Evolutionary conservation across 345 rosid species (phyloP).

Genomic region (Psidium friedrichsthalianum): DNA sequence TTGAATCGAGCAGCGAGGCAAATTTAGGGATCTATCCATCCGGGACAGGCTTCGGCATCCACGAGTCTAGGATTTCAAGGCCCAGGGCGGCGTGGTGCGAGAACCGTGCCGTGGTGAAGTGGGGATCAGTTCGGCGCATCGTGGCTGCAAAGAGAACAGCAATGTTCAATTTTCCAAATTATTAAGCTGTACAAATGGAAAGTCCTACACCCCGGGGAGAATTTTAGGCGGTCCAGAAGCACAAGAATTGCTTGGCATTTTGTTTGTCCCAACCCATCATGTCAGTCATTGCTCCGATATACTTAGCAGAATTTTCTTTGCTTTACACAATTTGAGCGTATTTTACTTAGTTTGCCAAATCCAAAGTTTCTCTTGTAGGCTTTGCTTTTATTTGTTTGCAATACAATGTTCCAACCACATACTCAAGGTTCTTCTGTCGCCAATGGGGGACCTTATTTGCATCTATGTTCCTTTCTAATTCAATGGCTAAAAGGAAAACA

Average conservation of each 20-base stretch:
- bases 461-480: neutral
- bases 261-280: neutral
- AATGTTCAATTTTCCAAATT: neutral
- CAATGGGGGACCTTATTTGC: neutral
- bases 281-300: neutral
- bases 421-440: too few relatives aligned
- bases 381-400: too few relatives aligned
- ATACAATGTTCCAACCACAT: too few relatives aligned
- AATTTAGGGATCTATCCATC: neutral
- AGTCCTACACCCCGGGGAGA: neutral
- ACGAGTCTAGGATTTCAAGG: slow-evolving; percentile 8
- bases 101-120: slow-evolving; percentile 41
- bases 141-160: slow-evolving; percentile 17
- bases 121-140: slow-evolving; percentile 14
- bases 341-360: too few relatives aligned
- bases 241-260: neutral
- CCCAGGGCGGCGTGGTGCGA: slow-evolving; percentile 57
- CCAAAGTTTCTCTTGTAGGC: too few relatives aligned
- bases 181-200: neutral
- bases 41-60: slow-evolving; percentile 4
- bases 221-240: neutral
- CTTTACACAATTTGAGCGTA: too few relatives aligned
- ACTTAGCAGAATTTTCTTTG: too few relatives aligned
- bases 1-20: neutral
- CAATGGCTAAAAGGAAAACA: neutral